Percentiles rank a stretch among this genome's conserved stretches.
Conservation (phyloP, 306 rosid species). For the Prunus mume region DNA sequence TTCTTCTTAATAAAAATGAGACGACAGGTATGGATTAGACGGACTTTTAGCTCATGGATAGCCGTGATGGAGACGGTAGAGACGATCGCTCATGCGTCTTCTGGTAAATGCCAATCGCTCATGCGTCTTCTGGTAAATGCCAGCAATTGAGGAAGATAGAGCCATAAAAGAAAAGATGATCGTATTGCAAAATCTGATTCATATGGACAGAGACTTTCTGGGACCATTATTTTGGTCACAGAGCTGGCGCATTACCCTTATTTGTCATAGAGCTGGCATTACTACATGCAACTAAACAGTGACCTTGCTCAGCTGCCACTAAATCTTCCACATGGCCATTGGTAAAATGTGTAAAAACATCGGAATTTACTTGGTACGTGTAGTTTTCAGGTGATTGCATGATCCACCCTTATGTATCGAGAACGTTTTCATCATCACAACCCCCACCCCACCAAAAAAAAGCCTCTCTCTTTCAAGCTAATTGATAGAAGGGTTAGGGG, state of each 20-base stretch:
- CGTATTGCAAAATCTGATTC: not conserved
- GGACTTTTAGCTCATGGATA: constrained; percentile 12
- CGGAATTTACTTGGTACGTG: not conserved
- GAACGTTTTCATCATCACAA: too few species aligned
- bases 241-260: constrained; percentile 26
- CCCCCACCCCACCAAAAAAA: too few species aligned
- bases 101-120: constrained; percentile 11
- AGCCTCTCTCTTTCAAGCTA: not conserved
- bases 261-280: constrained; percentile 14
- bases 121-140: not conserved
- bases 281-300: constrained; percentile 2
- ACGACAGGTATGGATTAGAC: constrained; percentile 22
- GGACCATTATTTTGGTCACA: constrained; percentile 44
- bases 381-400: not conserved
- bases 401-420: not conserved
- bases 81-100: constrained; percentile 4
- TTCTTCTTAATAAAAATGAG: not conserved
- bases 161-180: not conserved
- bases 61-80: constrained; percentile 37
- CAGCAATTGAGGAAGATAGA: constrained; percentile 7
- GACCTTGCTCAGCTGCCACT: not conserved
- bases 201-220: constrained; percentile 2
- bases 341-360: not conserved
- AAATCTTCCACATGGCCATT: not conserved
- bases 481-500: not conserved